A percentile compares a stretch with the other conserved stretches of the same genome.
These are phyloP conservation scores for Talinum fruticosum DNA, from an alignment of 148 eudicot genomes.

Conservation along the genomic window DNA sequence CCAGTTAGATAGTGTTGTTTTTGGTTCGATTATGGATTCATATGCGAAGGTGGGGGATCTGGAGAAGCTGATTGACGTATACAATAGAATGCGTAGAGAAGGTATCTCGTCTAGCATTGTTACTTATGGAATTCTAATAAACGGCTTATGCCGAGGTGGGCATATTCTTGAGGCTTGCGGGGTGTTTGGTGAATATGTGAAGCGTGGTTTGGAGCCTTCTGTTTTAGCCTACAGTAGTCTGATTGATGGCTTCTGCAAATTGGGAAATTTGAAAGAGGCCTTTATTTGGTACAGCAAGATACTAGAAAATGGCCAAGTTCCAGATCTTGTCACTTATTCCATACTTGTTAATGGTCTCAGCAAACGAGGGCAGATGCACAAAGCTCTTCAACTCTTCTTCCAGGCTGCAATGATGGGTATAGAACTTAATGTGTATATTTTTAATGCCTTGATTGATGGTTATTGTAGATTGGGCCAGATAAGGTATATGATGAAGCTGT, in stretches of 20 bases:
- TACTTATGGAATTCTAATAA: slow-evolving; percentile 50
- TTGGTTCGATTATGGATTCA: slow-evolving; percentile 57
- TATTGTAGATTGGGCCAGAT: slow-evolving; percentile 45
- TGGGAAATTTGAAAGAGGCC: slow-evolving; percentile 46
- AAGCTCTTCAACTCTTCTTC: slow-evolving; percentile 53
- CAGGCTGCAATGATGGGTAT: slow-evolving; percentile 39
- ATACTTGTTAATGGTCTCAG: slow-evolving; percentile 55
- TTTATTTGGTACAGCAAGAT: slow-evolving; percentile 39
- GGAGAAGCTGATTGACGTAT: slow-evolving; percentile 40
- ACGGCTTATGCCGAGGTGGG: slow-evolving; percentile 49
- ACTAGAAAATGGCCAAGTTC: slow-evolving; percentile 39
- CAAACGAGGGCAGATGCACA: slow-evolving; percentile 42
- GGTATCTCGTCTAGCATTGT: slow-evolving; percentile 40
- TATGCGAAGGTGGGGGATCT: slow-evolving; percentile 42
- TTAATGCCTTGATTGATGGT: slow-evolving; percentile 55
- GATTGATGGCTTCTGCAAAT: slow-evolving; percentile 60
- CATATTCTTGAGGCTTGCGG: slow-evolving; percentile 50
- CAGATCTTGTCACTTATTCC: slow-evolving; percentile 43
- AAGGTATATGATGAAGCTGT: slow-evolving; percentile 40
- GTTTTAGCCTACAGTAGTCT: slow-evolving; percentile 41
- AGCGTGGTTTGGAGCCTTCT: slow-evolving; percentile 57
- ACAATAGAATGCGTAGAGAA: slow-evolving; percentile 40
- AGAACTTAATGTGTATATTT: slow-evolving; percentile 36
- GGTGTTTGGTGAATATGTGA: slow-evolving; percentile 42
- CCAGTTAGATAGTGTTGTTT: slow-evolving; percentile 46